Base-by-base conservation (phyloP, 1,284 basidiomycete species). In the Cutaneotrichosporon sp. region DNA sequence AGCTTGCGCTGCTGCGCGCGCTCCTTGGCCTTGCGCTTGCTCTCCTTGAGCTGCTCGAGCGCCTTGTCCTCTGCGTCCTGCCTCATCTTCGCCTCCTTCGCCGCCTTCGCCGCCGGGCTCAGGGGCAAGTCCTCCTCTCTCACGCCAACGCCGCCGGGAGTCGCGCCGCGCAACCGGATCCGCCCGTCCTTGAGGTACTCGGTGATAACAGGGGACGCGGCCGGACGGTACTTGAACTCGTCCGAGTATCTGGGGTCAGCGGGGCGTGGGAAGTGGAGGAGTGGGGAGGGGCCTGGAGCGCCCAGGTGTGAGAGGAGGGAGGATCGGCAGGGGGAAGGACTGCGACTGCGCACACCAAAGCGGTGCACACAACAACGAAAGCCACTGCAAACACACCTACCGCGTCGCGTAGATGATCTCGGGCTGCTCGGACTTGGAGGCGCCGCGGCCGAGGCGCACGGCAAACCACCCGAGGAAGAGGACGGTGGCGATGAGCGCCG, bases 151-250 rank as follows among this genome's bases (percentile, higher is more conserved):
- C 77, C 77, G 27, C 76, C 80, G 0, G 75, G 67, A 5, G 68
- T 69, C n/a, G 79, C 80, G 14, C 80, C 80, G 29, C 80, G 68
- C 3, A 81, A 57, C 10, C 79, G 68, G 33, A 80, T 75, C 5
- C 77, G 71, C 20, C 79, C 79, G 66, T 79, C 78, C 56, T 74
- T 67, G 25, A 80, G 70, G 55, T 72, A 66, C 63, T 81, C 79
- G 42, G 79, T 81, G 59, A 81, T 80, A 14, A 81, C 75, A 27
- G 80, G 80, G 11, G 77, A 78, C 7, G 79, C 77, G 18, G 80
- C 80, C 2, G 80, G 80, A n/a, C 80, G 73, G 65, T 73, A 81
- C 61, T 75, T 77, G 72, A 72, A 73, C 69, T 81, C 79, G 54
- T 80, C 77, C 24, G 77, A 79, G 65, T 81, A 81, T 54, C 80